phyloP scores from a whole-genome alignment of 345 rosid genomes.

The Lepidium aucheri region DNA sequence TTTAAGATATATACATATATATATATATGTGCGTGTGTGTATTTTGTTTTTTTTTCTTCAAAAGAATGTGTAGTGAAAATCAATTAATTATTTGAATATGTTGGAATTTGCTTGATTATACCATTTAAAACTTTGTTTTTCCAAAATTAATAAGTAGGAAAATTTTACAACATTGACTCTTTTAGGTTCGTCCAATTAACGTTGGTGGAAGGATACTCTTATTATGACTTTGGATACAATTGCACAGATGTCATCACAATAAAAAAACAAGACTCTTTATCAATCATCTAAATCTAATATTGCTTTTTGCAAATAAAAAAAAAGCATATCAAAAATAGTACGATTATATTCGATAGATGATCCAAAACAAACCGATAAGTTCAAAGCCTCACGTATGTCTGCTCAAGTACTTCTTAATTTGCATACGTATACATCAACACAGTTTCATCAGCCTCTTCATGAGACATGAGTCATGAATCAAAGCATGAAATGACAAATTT shows the following conservation, averaged over 20 bases:
- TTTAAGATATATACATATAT: no score
- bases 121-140: no score
- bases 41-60: no score
- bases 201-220: neutral
- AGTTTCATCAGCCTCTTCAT: conserved; percentile 9
- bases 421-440: conserved; percentile 13
- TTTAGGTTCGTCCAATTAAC: neutral
- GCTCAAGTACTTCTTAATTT: conserved; percentile 12
- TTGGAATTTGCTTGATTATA: no score
- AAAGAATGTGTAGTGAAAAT: no score
- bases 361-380: conserved; percentile 13
- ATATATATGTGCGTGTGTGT: no score
- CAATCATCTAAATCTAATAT: neutral
- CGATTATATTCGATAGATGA: conserved; percentile 11
- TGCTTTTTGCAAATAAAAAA: neutral
- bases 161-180: no score
- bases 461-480: conserved; percentile 8
- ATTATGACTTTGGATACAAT: conserved; percentile 3
- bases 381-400: conserved; percentile 4
- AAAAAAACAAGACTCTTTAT: neutral
- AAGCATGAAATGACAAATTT: conserved; percentile 1
- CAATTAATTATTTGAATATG: no score
- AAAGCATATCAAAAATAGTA: neutral
- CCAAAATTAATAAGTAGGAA: no score
- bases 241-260: conserved; percentile 8